These are phyloP conservation scores for Citrus sinensis DNA, from an alignment of 345 rosid genomes.

Conservation along the genomic window DVS_A1.0 CM039161.1:16922501-16923000, in stretches of 20 bases:
- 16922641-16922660: constrained; percentile 35
- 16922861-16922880: constrained; percentile 61
- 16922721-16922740: constrained; percentile 35
- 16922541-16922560: constrained; percentile 28
- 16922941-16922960: constrained; percentile 27
- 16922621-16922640: constrained; percentile 6
- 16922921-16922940: constrained; percentile 18
- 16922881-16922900: constrained; percentile 19
- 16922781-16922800: constrained; percentile 74
- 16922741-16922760: constrained; percentile 20
- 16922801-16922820: constrained; percentile 84
- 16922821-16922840: constrained; percentile 96
- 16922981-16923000: constrained; percentile 12
- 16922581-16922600: constrained; percentile 71
- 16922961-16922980: constrained; percentile 11
- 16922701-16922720: constrained; percentile 30
- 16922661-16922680: constrained; percentile 71
- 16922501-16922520: background rate
- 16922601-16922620: constrained; percentile 23
- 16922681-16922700: constrained; percentile 55
- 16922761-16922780: constrained; percentile 30
- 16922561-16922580: constrained; percentile 69
- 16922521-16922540: background rate
- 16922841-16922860: constrained; percentile 85
- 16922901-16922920: constrained; percentile 17